Evolutionary conservation across 2,329 filamentous ascomycete species (phyloP).

Genomic region (Verticillium albo-atrum): DNA sequence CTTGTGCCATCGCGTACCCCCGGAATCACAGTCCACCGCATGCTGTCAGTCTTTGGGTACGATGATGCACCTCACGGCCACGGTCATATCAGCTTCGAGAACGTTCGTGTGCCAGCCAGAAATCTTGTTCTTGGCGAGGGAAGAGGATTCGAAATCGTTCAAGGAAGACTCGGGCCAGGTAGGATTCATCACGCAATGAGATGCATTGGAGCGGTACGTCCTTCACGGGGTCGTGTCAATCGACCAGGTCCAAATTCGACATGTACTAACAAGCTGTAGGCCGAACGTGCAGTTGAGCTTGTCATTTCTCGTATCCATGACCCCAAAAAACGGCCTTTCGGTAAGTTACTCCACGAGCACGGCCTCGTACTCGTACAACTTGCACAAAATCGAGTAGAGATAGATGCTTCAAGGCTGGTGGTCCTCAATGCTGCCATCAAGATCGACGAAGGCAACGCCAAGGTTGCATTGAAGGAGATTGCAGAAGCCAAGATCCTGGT

Average conservation of each 20-base stretch:
- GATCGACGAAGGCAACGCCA: constrained; percentile 86
- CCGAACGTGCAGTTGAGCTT: constrained; percentile 90
- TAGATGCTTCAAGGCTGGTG: constrained; percentile 82
- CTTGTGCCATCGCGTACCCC: constrained; percentile 76
- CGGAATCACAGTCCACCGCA: constrained; percentile 88
- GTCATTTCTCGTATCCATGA: constrained; percentile 95
- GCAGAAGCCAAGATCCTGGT: constrained; percentile 95
- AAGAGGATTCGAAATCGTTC: constrained; percentile 95
- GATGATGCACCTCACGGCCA: constrained; percentile 98
- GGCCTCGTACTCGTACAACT: constrained; percentile 95
- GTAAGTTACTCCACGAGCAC: constrained; percentile 80
- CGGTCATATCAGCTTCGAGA: constrained; percentile 82
- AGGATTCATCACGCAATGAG: constrained; percentile 99
- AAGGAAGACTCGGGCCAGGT: constrained; percentile 90
- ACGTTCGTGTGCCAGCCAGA: constrained; percentile 79
- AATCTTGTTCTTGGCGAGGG: constrained; percentile 92
- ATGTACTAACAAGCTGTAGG: constrained; percentile 29
- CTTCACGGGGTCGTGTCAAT: too few relatives aligned
- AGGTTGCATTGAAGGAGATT: constrained; percentile 87
- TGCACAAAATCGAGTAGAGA: constrained; percentile 85
- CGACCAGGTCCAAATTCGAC: too few relatives aligned
- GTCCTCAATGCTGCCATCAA: constrained; percentile 93
- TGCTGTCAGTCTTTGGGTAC: constrained; percentile 92
- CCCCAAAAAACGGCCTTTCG: constrained; percentile 83
- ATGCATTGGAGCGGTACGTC: constrained; percentile 72